Base-by-base conservation (phyloP, 257 asterid species). In the Handroanthus guayacan region DNA sequence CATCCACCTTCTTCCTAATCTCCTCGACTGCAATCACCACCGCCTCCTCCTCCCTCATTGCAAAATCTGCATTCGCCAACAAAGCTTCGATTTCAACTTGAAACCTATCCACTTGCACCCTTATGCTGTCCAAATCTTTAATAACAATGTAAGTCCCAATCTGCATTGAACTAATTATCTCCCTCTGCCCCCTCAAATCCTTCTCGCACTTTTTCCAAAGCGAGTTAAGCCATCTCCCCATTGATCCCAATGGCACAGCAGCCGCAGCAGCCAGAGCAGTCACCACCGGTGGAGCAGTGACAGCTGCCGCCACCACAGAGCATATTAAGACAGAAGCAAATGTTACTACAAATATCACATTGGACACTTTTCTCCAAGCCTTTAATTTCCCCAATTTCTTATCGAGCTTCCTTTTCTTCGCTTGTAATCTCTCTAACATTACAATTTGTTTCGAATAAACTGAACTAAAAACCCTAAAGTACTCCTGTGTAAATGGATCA, bases 291-390 rank as follows among this genome's bases (percentile, higher is more conserved):
- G 97, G 93, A 0, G 95, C 97, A 1, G 89, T 69, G 62, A 89
- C 61, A 0, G 97, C 97, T 0, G 95, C 97, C 4, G 95, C 95
- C 79, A 91, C 93, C 61, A 89, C 95, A 1, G 97, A 89, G 82
- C 93, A 87, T 39, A 91, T 84, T 75, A 91, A 51, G 16, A 89
- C 95, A 0, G 91, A 76, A 14, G 89, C 90, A 44, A 91, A 89
- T 5, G 95, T 80, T 2, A 74, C 86, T 5, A 86, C 86, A 54
- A 91, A 89, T 39, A 92, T 92, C 25, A 84, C 88, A 57, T 86
- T 87, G 0, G 92, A 87, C 0, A 90, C 85, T 71, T 77, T 89
- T 77, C 85, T 89, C 97, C 97, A 92, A 0, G 82, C 76, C 78
- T 83, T 84, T 58, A 83, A 18, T 9, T 80, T 77, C 61, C 77